A percentile compares a stretch with the other conserved stretches of the same genome.
Conservation (phyloP, 495 filamentous ascomycete species). For the Neurospora tetraspora region DNA sequence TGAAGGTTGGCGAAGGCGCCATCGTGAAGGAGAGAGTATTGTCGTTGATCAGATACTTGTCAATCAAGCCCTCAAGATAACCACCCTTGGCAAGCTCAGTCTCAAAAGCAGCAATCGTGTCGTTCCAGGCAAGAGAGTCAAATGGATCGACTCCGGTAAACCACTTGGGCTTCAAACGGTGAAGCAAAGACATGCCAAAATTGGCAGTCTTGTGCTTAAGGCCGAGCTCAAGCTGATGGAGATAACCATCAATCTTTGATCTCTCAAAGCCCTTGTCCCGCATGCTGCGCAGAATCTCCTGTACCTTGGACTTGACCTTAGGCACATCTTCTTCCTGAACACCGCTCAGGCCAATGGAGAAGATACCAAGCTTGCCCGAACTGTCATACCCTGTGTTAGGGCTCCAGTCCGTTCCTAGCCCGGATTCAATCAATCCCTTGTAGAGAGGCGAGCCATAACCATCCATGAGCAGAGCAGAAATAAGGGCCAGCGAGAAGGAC, state of each 20-base stretch:
- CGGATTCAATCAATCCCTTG: constrained; percentile 78
- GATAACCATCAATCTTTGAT: constrained; percentile 81
- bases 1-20: constrained; percentile 69
- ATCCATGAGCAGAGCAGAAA: constrained; percentile 76
- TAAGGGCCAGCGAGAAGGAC: constrained; percentile 69
- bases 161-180: constrained; percentile 80
- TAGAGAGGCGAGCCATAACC: constrained; percentile 95
- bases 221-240: constrained; percentile 84
- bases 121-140: constrained; percentile 80
- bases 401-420: constrained; percentile 83
- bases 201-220: constrained; percentile 91
- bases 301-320: constrained; percentile 63
- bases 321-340: constrained; percentile 69
- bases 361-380: constrained; percentile 64
- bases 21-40: constrained; percentile 88
- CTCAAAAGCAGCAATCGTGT: constrained; percentile 74
- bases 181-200: constrained; percentile 85
- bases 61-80: constrained; percentile 75
- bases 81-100: constrained; percentile 53
- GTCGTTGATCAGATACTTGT: constrained; percentile 85
- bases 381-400: constrained; percentile 87
- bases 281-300: constrained; percentile 54
- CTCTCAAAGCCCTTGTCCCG: constrained; percentile 70
- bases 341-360: constrained; percentile 83
- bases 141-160: constrained; percentile 93